Percentiles rank a stretch among this genome's conserved stretches.
Evolutionary conservation across 257 asterid species (phyloP).

Genomic region (Leonotis leonurus): DNA sequence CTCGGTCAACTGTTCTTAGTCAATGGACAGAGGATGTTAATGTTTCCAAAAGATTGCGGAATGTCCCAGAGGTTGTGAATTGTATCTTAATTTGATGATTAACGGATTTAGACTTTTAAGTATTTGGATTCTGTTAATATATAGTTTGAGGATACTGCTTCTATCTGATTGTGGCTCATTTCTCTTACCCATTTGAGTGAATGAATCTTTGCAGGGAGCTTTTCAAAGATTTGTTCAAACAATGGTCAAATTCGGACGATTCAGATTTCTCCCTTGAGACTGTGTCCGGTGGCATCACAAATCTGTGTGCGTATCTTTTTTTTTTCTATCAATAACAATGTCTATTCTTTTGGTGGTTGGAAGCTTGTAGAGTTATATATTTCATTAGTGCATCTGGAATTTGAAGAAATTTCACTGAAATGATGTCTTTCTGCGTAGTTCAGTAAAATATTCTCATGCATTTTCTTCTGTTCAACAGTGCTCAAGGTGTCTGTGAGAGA

Average conservation of each 20-base stretch:
- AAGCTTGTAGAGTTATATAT: conserved; percentile 2
- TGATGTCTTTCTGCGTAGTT: too few relatives aligned
- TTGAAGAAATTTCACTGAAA: not conserved
- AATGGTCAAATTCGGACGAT: conserved; percentile 69
- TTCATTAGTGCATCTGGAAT: not conserved
- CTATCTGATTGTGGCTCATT: not conserved
- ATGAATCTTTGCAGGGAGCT: conserved; percentile 49
- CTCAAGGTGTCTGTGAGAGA: conserved; percentile 79
- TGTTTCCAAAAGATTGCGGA: too few relatives aligned
- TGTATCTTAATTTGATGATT: not conserved
- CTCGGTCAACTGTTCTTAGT: not conserved
- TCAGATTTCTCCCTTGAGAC: conserved; percentile 70
- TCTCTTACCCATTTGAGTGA: not conserved
- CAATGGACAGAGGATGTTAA: not conserved
- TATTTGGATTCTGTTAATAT: not conserved
- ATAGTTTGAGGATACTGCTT: not conserved
- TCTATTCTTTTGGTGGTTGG: not conserved
- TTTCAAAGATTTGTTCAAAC: conserved; percentile 76
- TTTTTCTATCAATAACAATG: conserved; percentile 1
- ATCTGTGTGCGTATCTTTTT: conserved; percentile 47
- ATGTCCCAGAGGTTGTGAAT: not conserved
- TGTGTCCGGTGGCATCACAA: conserved; percentile 96
- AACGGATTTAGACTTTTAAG: not conserved
- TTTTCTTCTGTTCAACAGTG: conserved; percentile 44
- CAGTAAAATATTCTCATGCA: conserved; percentile 10